Base-by-base conservation (phyloP, 768 basidiomycete genomes). In the Phylloporus rhodoxanthus region DNA sequence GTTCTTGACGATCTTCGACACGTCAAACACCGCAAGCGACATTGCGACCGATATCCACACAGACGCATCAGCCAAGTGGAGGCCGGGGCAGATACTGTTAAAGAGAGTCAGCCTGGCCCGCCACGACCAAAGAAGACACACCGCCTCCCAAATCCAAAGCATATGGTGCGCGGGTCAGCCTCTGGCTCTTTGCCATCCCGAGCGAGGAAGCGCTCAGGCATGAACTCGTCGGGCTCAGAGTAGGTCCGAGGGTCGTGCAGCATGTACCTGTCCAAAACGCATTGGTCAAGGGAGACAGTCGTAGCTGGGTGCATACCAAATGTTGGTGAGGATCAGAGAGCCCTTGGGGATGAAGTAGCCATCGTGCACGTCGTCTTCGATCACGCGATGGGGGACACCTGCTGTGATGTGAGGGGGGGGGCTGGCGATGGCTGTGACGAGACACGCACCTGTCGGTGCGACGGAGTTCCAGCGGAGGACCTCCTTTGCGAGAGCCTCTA, bases 61-160 rank as follows among this genome's bases (percentile, higher is more conserved):
- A 0, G 76, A 77, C 0, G 72, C 69, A 43, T 81, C 78, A 0
- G 79, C 80, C 45, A 81, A 68, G 54, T 76, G 66, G 68, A 75
- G 23, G 68, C 65, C 65, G 52, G 66, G 66, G 46, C 66, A 67
- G 34, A 65, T 60, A 11, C 56, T 65, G 44, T 38, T 20, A 25
- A 20, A 26, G 28, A 23, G 19, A 7, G 36, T 39, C 51, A 60
- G 50, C 37, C 28, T 36, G 15, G 40, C 52, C 42, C 39, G 41
- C 13, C 28, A 39, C 50, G 7, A 25, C 48, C 44, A 29, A 47
- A 43, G 43, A 50, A 43, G 43, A 69, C 72, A 17, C 64, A 67
- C 60, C 85, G 76, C 67, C 85, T 71, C 42, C 85, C 85, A 59
- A 85, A 87, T 7, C 85, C 85, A 66, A 85, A 87, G 57, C 78